Base-by-base conservation (phyloP, 352 stramenopile species). In the Phytophthora pistaciae region DNA sequence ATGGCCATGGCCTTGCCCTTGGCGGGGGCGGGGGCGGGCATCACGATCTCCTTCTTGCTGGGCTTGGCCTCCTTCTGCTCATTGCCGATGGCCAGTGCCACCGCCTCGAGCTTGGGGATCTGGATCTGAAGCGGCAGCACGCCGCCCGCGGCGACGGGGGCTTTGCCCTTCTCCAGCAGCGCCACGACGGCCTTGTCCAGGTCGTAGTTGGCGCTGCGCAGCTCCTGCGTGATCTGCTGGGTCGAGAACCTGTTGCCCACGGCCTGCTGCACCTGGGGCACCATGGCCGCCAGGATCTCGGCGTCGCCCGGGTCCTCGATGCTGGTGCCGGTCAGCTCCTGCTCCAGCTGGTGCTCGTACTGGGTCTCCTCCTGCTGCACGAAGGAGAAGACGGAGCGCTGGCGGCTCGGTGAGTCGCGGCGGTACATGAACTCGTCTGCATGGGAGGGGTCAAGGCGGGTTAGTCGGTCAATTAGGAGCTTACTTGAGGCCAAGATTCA, bases 391-490 rank as follows among this genome's bases (percentile, higher is more conserved):
- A 96, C 81, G 7, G 84, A 93, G n/a, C 75, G 79, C 60, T 87
- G 77, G 64, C 83, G 87, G 53, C 84, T 94, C 29, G 88, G 88
- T 16, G 88, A 94, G 69, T 96, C 85, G 21, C 88, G 85, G 16
- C 85, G 87, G 65, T 96, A 94, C 73, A 96, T 90, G 68, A 93
- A 93, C 67, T 89, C 79, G 64, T 92, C 88, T 94, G 56, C 36
- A 74, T 56, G 13, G 14, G 36, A 20, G 54, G 27, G 58, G 64
- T 29, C 25, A 29, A 29, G 25, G 63, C 44, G 36, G 14, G 4
- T 42, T 18, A 42, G 36, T 13, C 10, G 11, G 36, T 16, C 10
- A 18, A 18, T 42, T 42, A 42, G 36, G 36, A 4, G 25, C 25
- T 29, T 29, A 29, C 0, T 29, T 29, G 25, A 29, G 25, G 25